phyloP scores from a whole-genome alignment of 768 basidiomycete species.

The Russula sp. region DNA sequence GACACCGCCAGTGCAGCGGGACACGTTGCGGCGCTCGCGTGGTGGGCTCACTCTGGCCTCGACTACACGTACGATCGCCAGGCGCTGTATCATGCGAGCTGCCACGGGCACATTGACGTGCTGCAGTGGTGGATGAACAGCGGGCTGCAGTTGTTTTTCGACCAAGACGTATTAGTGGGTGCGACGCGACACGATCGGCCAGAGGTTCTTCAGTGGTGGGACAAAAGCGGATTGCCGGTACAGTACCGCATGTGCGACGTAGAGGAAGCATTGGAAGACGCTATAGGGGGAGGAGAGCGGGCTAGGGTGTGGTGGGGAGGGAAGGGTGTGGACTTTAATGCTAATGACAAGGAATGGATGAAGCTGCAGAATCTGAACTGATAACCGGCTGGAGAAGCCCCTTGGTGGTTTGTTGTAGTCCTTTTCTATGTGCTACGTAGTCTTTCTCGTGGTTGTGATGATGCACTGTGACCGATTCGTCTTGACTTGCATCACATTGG shows the following conservation, averaged over 20 bases:
- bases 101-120: constrained; percentile 72
- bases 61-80: constrained; percentile 75
- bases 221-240: constrained; percentile 67
- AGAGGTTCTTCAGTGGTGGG: constrained; percentile 87
- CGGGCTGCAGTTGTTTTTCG: constrained; percentile 70
- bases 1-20: constrained; percentile 80
- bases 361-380: constrained; percentile 72
- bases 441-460: neutral
- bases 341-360: constrained; percentile 86
- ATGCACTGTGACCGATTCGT: neutral
- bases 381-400: constrained; percentile 6
- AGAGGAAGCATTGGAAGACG: constrained; percentile 86
- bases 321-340: constrained; percentile 78
- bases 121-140: constrained; percentile 81
- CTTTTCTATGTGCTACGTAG: neutral
- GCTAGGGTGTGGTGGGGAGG: constrained; percentile 76
- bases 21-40: constrained; percentile 68
- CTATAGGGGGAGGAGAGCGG: constrained; percentile 70
- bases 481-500: neutral
- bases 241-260: constrained; percentile 90
- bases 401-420: neutral
- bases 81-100: constrained; percentile 72
- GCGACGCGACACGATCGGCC: constrained; percentile 79
- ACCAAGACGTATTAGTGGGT: constrained; percentile 71
- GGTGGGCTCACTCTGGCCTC: constrained; percentile 78